phyloP scores from a whole-genome alignment of 2,329 filamentous ascomycete species.

The Aspergillus quadrilineatus region DNA sequence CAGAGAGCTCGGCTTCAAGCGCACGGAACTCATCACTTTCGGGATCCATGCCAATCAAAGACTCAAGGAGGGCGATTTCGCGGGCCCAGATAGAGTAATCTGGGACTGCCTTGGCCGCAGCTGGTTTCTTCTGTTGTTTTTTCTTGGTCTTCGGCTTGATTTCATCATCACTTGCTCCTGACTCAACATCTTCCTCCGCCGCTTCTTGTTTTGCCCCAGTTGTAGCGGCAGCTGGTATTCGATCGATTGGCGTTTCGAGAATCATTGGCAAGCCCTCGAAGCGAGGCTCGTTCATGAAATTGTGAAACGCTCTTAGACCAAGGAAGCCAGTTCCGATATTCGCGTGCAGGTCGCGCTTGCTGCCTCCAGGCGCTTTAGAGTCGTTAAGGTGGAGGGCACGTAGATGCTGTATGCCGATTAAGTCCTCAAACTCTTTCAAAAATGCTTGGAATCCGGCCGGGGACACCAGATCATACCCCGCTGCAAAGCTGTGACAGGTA shows the following conservation, averaged over 20 bases:
- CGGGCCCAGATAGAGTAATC: constrained; percentile 84
- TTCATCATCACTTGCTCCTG: constrained; percentile 20
- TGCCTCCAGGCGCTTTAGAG: constrained; percentile 82
- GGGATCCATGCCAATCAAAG: constrained; percentile 77
- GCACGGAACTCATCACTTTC: constrained; percentile 70
- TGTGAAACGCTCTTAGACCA: constrained; percentile 85
- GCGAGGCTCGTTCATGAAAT: constrained; percentile 76
- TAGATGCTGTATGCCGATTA: constrained; percentile 77
- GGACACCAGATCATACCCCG: constrained; percentile 83
- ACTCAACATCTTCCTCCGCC: constrained; percentile 11
- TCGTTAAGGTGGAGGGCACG: constrained; percentile 91
- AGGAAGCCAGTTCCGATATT: constrained; percentile 96
- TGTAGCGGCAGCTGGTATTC: constrained; percentile 38
- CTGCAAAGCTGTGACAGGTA: constrained; percentile 94
- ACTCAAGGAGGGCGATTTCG: constrained; percentile 93
- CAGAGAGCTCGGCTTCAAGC: constrained; percentile 65
- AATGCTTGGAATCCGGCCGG: constrained; percentile 71
- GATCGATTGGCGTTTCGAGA: constrained; percentile 91
- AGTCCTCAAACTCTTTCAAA: constrained; percentile 70
- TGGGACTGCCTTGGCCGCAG: constrained; percentile 53
- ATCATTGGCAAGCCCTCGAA: constrained; percentile 85
- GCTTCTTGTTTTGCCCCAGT: not conserved
- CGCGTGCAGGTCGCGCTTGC: constrained; percentile 84
- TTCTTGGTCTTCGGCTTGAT: constrained; percentile 20
- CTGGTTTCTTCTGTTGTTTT: constrained; percentile 24